A percentile compares a stretch with the other conserved stretches of the same genome.
phyloP scores from a whole-genome alignment of 805 yeast species.

The Lipomyces kockii region DNA sequence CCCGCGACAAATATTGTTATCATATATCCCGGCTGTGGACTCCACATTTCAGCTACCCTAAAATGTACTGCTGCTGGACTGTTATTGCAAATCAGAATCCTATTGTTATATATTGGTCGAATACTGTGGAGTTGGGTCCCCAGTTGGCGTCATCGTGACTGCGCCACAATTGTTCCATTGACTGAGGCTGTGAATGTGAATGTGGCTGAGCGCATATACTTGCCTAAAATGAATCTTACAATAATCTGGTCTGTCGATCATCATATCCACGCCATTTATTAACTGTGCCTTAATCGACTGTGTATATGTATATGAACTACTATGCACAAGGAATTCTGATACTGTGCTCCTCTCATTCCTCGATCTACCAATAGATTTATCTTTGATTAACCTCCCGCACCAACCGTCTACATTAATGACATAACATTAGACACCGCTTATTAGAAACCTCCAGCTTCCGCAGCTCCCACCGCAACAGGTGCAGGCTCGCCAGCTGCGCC shows the following conservation, averaged over 20 bases:
- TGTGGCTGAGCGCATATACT: not conserved
- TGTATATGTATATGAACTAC: not conserved
- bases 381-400: not conserved
- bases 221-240: not conserved
- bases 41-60: not conserved
- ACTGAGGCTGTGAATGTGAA: not conserved
- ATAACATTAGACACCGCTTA: not conserved
- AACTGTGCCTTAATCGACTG: not conserved
- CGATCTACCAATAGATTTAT: not conserved
- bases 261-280: not conserved
- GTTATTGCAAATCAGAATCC: not conserved
- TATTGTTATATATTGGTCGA: no score
- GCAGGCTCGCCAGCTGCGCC: constrained; percentile 10
- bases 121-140: no score
- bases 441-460: constrained; percentile 6
- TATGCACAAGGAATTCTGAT: not conserved
- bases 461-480: constrained; percentile 11
- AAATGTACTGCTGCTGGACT: not conserved
- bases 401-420: not conserved
- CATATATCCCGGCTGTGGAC: not conserved
- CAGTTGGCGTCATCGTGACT: not conserved
- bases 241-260: not conserved
- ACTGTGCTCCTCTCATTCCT: not conserved
- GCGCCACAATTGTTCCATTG: not conserved
- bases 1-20: constrained; percentile 50